These are phyloP conservation scores for Monascus purpureus DNA, from an alignment of 495 filamentous ascomycete genomes.

Conservation along the genomic window DNA sequence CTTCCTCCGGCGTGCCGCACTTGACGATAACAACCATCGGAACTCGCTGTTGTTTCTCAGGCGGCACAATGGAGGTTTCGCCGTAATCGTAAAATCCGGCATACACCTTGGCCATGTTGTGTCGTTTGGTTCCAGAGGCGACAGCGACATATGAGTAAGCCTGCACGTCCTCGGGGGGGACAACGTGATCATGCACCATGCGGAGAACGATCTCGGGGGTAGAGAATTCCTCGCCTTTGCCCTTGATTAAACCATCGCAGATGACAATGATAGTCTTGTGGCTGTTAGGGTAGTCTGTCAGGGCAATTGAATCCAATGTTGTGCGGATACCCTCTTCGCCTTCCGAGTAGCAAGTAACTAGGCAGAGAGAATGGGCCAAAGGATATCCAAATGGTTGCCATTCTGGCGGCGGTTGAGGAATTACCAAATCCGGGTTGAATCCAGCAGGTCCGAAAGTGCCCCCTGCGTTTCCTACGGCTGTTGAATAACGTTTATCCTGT, in stretches of 20 bases:
- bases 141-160: constrained; percentile 95
- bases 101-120: constrained; percentile 99
- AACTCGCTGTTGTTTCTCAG: constrained; percentile 90
- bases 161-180: constrained; percentile 64
- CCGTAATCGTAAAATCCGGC: constrained; percentile 98
- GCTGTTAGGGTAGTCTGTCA: constrained; percentile 97
- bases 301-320: constrained; percentile 89
- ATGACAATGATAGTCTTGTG: constrained; percentile 94
- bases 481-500: constrained; percentile 36
- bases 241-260: constrained; percentile 97
- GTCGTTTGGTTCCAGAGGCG: constrained; percentile 86
- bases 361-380: constrained; percentile 79
- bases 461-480: constrained; percentile 47
- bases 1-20: constrained; percentile 84
- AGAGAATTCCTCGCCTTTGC: constrained; percentile 71
- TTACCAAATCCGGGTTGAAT: constrained; percentile 89
- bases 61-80: constrained; percentile 56
- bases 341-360: constrained; percentile 97
- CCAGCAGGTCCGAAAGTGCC: constrained; percentile 65
- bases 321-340: constrained; percentile 85
- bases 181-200: constrained; percentile 89
- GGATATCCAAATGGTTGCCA: constrained; percentile 96
- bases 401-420: constrained; percentile 93
- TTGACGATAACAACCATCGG: constrained; percentile 98
- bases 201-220: constrained; percentile 82